phyloP scores from a whole-genome alignment of 2,329 filamentous ascomycete genomes.

The Emericellopsis cladophorae region DNA sequence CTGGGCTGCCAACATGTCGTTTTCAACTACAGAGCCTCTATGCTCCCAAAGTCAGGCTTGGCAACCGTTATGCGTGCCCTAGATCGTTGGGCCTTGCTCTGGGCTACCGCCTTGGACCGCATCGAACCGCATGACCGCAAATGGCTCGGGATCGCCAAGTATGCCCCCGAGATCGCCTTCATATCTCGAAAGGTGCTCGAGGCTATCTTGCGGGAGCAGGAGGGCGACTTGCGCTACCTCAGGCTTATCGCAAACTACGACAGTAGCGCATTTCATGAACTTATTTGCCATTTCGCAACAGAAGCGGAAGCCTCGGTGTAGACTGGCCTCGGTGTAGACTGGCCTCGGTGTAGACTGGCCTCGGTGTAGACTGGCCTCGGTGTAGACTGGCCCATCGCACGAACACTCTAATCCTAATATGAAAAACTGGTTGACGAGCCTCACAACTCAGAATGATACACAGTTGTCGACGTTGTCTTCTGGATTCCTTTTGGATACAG shows the following conservation, averaged over 20 bases:
- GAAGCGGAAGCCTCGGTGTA: no score
- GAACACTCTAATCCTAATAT: no score
- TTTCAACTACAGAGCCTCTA: not conserved
- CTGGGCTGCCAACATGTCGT: not conserved
- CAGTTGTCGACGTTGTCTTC: conserved; percentile 15
- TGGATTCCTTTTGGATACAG: conserved; percentile 10
- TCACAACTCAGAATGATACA: conserved; percentile 4
- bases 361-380: no score
- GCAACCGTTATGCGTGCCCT: not conserved
- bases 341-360: no score
- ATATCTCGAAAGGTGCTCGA: not conserved
- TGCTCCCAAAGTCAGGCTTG: not conserved
- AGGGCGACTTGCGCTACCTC: no score
- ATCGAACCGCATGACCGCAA: not conserved
- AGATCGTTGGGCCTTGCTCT: not conserved
- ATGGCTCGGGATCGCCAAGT: not conserved
- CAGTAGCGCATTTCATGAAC: no score
- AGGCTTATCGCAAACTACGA: no score
- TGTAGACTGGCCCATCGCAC: no score
- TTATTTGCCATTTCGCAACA: no score
- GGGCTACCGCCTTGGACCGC: not conserved
- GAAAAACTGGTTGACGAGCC: no score
- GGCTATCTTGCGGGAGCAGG: not conserved
- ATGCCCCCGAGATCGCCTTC: not conserved
- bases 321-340: no score